Evolutionary conservation across 257 asterid species (phyloP).

Genomic region (Solanum acaule): DNA sequence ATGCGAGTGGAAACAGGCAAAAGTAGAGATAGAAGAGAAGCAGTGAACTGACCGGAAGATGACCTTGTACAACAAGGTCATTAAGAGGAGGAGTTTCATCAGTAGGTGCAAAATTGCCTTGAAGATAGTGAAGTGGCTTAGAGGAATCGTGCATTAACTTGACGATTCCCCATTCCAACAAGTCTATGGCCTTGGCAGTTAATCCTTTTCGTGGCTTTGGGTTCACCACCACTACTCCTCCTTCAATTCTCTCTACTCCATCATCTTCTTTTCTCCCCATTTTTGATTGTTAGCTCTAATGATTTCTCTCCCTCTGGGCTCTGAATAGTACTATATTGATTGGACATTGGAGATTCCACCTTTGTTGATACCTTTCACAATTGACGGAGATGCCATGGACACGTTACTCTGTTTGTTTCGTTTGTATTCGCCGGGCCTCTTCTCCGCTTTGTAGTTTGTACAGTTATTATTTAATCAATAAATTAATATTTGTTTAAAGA

Average conservation of each 20-base stretch:
- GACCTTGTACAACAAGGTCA: constrained; percentile 60
- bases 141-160: constrained; percentile 61
- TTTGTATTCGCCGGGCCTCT: neutral
- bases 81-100: constrained; percentile 77
- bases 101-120: constrained; percentile 71
- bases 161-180: constrained; percentile 62
- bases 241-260: constrained; percentile 32
- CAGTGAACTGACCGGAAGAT: constrained; percentile 59
- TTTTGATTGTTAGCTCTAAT: neutral
- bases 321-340: neutral
- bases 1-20: neutral
- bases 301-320: neutral
- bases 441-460: no score
- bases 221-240: constrained; percentile 49
- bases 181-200: constrained; percentile 56
- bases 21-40: neutral
- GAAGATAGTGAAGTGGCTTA: constrained; percentile 60
- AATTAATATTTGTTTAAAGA: no score
- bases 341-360: neutral
- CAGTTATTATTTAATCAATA: no score
- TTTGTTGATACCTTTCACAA: neutral
- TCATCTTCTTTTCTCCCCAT: constrained; percentile 28
- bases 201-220: constrained; percentile 65
- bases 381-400: neutral
- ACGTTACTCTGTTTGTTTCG: neutral